Evolutionary conservation across 208 protist genomes (phyloP), one percentile per base, ranked within the genome.

Genomic region (Trypanosomatidae sp.): DNA sequence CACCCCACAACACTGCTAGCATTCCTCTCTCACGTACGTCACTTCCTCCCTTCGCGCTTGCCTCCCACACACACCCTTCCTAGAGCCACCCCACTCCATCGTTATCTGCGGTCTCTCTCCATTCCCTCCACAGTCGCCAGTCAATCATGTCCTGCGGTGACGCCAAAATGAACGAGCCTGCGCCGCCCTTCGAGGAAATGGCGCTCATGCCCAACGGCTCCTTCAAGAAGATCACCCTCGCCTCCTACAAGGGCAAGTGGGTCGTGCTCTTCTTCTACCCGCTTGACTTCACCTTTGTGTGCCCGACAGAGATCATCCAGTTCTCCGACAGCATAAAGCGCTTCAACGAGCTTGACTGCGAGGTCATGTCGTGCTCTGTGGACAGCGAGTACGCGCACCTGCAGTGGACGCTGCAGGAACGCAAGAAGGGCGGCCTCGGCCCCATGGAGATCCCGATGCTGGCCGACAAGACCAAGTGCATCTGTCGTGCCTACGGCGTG

Each of bases 211-310:
- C 91, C 59, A 88, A 99, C 69, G 98, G 98, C 82, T 91, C 91
- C 79, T 98, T 99, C 89, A 96, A 98, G 84, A 93, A 91, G 56
- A 62, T 99, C 68, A 92, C 72, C 46, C 89, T 98, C 25, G 68
- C 73, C 30, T 90, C 95, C 66, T 98, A 95, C 94, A 94, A 91
- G 82, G 97, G 97, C 75, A 98, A 97, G 82, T 99, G 93, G 80
- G 75, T 98, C 28, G 94, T 99, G 53, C 91, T 99, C 49, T 98
- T 99, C 92, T 99, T 99, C 89, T 99, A 99, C 82, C 98, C 98
- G 43, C 72, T 98, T 39, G 98, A 99, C 86, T 99, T 99, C 89
- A 98, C 95, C 73, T 99, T 99, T 76, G 97, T 99, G 73, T 99
- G 98, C 90, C 98, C 98, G 52, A 99, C 97, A 22, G 98, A 99